These are phyloP conservation scores for Pyrenochaeta sp. DNA, from an alignment of 2,329 filamentous ascomycete species.

Conservation along the genomic window DNA sequence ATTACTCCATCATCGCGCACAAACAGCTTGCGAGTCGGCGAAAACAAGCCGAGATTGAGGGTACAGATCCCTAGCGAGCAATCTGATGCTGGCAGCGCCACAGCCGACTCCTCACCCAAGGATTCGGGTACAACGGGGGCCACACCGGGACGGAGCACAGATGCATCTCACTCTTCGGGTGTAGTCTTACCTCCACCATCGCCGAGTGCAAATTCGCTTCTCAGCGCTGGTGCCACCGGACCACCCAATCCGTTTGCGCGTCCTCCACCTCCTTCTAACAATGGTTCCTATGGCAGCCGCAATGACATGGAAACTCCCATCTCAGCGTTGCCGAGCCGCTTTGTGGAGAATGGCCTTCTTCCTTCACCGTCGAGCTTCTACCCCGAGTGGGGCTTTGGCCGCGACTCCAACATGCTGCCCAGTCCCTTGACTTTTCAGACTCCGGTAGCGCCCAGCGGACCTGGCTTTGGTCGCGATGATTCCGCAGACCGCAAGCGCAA, in stretches of 20 bases:
- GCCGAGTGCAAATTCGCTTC: constrained; percentile 81
- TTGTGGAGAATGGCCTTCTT: constrained; percentile 85
- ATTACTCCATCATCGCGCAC: constrained; percentile 73
- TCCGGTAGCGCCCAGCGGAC: constrained; percentile 62
- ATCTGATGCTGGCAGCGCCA: constrained; percentile 78
- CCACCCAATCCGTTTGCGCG: constrained; percentile 96
- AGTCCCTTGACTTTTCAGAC: constrained; percentile 94
- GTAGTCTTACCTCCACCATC: constrained; percentile 92
- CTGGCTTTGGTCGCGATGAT: constrained; percentile 54
- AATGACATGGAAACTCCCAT: constrained; percentile 76
- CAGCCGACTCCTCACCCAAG: constrained; percentile 72
- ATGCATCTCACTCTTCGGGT: constrained; percentile 68
- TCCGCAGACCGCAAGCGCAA: constrained; percentile 50
- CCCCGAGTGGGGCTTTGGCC: constrained; percentile 83
- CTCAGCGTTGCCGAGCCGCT: constrained; percentile 90
- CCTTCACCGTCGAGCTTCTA: constrained; percentile 94
- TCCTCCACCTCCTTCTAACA: constrained; percentile 75
- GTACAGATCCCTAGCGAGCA: constrained; percentile 95
- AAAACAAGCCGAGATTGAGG: constrained; percentile 81
- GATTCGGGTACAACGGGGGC: constrained; percentile 66
- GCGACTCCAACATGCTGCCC: constrained; percentile 83
- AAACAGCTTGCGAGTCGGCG: constrained; percentile 74
- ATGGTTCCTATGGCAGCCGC: constrained; percentile 48
- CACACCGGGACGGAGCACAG: constrained; percentile 63
- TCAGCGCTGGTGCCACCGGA: constrained; percentile 89